Evolutionary conservation across 2,329 filamentous ascomycete species (phyloP).

Genomic region (Phaeosphaeriaceae sp.): DNA sequence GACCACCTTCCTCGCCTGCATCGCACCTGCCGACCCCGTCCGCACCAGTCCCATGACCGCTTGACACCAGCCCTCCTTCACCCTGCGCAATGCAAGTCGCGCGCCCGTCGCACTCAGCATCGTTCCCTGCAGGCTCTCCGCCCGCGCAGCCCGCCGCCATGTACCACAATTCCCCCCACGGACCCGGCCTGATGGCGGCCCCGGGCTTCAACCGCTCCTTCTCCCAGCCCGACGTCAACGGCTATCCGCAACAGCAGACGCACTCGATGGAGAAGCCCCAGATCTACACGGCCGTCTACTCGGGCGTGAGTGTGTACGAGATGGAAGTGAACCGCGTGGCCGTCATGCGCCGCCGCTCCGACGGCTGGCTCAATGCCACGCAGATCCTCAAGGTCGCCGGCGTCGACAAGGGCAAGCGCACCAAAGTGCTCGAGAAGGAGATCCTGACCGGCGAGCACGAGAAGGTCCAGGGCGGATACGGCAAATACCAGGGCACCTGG

Average conservation of each 20-base stretch:
- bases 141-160: conserved; percentile 35
- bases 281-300: conserved; percentile 79
- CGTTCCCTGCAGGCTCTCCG: conserved; percentile 37
- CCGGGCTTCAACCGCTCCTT: conserved; percentile 49
- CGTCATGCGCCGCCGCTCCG: conserved; percentile 93
- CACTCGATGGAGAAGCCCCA: conserved; percentile 55
- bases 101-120: conserved; percentile 35
- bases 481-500: conserved; percentile 99
- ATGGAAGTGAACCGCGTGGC: conserved; percentile 95
- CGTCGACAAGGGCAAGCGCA: conserved; percentile 96
- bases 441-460: conserved; percentile 96
- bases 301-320: conserved; percentile 94
- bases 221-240: conserved; percentile 38
- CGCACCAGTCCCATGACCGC: conserved; percentile 16
- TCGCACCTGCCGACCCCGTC: not conserved
- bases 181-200: conserved; percentile 41
- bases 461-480: conserved; percentile 97
- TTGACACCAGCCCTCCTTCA: conserved; percentile 20
- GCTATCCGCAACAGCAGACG: conserved; percentile 40
- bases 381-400: conserved; percentile 98
- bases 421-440: conserved; percentile 97
- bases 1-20: not conserved
- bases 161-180: conserved; percentile 42
- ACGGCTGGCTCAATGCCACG: conserved; percentile 97
- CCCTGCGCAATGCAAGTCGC: conserved; percentile 44